A percentile compares a stretch with the other conserved stretches of the same genome.
phyloP scores from a whole-genome alignment of 805 yeast genomes.

The Ascoidea tarda region DNA sequence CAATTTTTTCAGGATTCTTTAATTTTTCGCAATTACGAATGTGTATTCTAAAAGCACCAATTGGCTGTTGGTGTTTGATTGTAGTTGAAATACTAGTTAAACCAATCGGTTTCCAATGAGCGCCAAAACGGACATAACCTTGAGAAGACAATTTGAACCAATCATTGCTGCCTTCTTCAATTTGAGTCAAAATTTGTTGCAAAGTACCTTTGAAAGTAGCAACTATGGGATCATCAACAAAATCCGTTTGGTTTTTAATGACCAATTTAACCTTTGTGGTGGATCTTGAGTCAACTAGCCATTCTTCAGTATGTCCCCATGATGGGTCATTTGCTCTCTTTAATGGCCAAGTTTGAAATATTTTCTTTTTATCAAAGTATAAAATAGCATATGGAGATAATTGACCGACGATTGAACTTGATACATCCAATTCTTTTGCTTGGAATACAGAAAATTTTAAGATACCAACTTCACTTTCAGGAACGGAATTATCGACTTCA shows the following conservation, averaged over 20 bases:
- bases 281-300: slow-evolving; percentile 47
- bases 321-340: slow-evolving; percentile 61
- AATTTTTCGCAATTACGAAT: slow-evolving; percentile 38
- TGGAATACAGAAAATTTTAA: slow-evolving; percentile 47
- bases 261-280: slow-evolving; percentile 38
- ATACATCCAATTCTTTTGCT: slow-evolving; percentile 41
- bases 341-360: slow-evolving; percentile 44
- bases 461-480: slow-evolving; percentile 62
- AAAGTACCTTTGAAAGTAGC: slow-evolving; percentile 38
- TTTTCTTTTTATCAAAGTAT: slow-evolving; percentile 38
- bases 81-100: slow-evolving; percentile 34
- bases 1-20: slow-evolving; percentile 46
- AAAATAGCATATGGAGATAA: slow-evolving; percentile 57
- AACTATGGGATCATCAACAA: slow-evolving; percentile 29
- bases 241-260: slow-evolving; percentile 45
- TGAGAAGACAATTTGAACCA: slow-evolving; percentile 34
- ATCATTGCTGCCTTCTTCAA: slow-evolving; percentile 31
- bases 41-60: slow-evolving; percentile 54
- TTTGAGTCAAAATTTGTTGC: slow-evolving; percentile 38
- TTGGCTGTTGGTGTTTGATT: slow-evolving; percentile 36
- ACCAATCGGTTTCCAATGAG: slow-evolving; percentile 60
- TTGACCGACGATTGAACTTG: slow-evolving; percentile 30
- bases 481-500: slow-evolving; percentile 16
- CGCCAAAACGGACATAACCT: slow-evolving; percentile 40
- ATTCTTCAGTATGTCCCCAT: slow-evolving; percentile 52